phyloP scores from a whole-genome alignment of 1,284 basidiomycete species.

The Mycena citricolor region DNA sequence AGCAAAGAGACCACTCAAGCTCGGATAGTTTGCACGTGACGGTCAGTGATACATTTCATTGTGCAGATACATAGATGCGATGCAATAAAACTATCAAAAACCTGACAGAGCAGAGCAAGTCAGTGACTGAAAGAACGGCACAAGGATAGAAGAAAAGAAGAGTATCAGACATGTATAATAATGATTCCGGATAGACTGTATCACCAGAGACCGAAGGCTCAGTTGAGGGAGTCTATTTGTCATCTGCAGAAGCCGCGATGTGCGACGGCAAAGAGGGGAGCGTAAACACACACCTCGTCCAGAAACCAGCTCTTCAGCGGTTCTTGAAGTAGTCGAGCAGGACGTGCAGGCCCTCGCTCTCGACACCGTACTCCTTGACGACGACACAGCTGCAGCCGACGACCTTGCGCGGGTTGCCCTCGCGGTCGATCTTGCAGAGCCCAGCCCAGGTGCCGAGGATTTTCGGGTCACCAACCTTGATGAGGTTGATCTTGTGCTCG shows the following conservation, averaged over 20 bases:
- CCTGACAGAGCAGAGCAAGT: too few relatives aligned
- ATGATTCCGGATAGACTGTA: slow-evolving; percentile 84
- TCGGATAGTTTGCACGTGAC: too few relatives aligned
- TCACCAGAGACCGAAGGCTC: slow-evolving; percentile 69
- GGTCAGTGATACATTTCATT: too few relatives aligned
- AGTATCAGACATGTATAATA: slow-evolving; percentile 66
- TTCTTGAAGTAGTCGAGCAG: slow-evolving; percentile 97
- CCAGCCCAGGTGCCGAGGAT: slow-evolving; percentile 98
- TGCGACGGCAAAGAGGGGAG: too few relatives aligned
- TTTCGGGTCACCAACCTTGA: slow-evolving; percentile 98
- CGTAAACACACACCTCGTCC: slow-evolving; percentile 37
- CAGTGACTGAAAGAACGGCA: too few relatives aligned
- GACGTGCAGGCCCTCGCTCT: slow-evolving; percentile 95
- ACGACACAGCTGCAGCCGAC: slow-evolving; percentile 97
- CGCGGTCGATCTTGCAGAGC: slow-evolving; percentile 98
- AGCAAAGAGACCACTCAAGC: too few relatives aligned
- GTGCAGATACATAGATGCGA: too few relatives aligned
- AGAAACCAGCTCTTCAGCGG: slow-evolving; percentile 59
- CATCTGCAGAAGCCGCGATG: slow-evolving; percentile 58
- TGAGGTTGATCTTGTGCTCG: slow-evolving; percentile 98
- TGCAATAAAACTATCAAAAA: too few relatives aligned
- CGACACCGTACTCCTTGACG: slow-evolving; percentile 96
- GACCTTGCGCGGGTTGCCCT: slow-evolving; percentile 98
- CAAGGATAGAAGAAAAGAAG: slow-evolving; percentile 6
- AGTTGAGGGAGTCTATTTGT: slow-evolving; percentile 86